Evolutionary conservation across 2,329 filamentous ascomycete species (phyloP), one percentile per base, ranked within the genome.

Genomic region (Penicillium sp.): DNA sequence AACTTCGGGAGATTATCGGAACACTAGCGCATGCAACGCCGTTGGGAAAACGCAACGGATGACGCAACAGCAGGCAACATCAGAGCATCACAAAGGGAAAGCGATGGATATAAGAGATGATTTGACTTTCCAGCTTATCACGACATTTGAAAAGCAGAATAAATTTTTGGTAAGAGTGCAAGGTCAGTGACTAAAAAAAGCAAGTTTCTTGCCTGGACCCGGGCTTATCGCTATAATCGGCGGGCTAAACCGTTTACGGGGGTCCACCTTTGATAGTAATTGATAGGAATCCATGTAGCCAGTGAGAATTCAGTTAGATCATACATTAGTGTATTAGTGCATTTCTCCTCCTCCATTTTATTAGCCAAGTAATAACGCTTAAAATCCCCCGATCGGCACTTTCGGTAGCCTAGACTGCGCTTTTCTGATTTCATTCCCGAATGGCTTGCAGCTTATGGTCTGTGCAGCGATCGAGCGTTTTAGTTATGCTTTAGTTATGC

Each of bases 21-120:
- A 44, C 54, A 61, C 56, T 66, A 64, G 57, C 52, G 60, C 56
- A 65, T 65, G 58, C 61, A 62, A 59, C 51, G 46, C 46, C 61
- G 59, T 63, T 63, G 55, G 19, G 19, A 42, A 42, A 51, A 58
- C 59, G 47, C 31, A 52, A 29, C 19, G 31, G 42, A 65, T 64
- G 63, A 65, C 61, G 64, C 60, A 63, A 47, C 16, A 35, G 22
- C 8, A 45, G 42, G 35, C 39, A 33, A 33, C 24, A 42, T 42
- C 24, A 35, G 26, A 27, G n/a, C 21, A 50, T 10, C 11, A 53
- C 16, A 16, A 27, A 29, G 7, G n/a, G 35, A 19, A 39, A 10
- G 35, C n/a, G 14, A 39, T 39, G 35, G 16, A 10, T 22, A 26
- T 37, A 37, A 9, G 6, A 49, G 11, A 19, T 39, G n/a, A 39